phyloP scores from a whole-genome alignment of 2,329 filamentous ascomycete genomes.

The Aspergillus brunneoviolaceus region DNA sequence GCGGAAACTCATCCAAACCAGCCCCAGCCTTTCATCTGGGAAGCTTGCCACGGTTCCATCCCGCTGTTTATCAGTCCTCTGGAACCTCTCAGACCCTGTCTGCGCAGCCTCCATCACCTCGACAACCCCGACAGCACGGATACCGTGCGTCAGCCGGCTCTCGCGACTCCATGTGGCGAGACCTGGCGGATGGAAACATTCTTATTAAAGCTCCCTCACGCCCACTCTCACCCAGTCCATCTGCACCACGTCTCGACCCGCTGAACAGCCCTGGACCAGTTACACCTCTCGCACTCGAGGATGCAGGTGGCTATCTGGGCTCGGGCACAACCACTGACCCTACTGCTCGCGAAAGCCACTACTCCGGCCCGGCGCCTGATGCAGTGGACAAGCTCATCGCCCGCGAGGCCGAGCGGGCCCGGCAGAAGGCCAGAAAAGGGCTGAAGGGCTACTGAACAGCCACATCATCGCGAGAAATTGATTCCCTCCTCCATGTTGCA shows the following conservation, averaged over 20 bases:
- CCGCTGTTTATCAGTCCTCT: constrained; percentile 43
- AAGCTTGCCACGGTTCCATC: constrained; percentile 48
- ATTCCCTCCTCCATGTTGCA: not conserved
- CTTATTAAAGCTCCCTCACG: constrained; percentile 31
- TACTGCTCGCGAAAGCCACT: constrained; percentile 21
- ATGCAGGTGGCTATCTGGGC: constrained; percentile 43
- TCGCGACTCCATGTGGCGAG: constrained; percentile 41
- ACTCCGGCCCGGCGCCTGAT: constrained; percentile 30
- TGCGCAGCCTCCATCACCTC: constrained; percentile 34
- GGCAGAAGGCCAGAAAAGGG: constrained; percentile 29
- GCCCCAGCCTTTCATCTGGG: constrained; percentile 40
- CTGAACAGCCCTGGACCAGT: constrained; percentile 48
- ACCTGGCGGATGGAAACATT: constrained; percentile 40
- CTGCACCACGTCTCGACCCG: constrained; percentile 46
- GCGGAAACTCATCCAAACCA: constrained; percentile 37
- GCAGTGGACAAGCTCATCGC: constrained; percentile 35
- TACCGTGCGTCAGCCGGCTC: constrained; percentile 36
- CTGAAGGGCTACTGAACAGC: constrained; percentile 28
- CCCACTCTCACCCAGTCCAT: constrained; percentile 35
- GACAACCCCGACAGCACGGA: constrained; percentile 31
- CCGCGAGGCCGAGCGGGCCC: constrained; percentile 33
- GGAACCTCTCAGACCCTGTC: constrained; percentile 22
- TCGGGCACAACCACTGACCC: constrained; percentile 30
- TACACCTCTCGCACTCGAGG: constrained; percentile 45
- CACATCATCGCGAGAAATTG: not conserved